A percentile compares a stretch with the other conserved stretches of the same genome.
phyloP scores from a whole-genome alignment of 2,329 filamentous ascomycete species.

The Cercospora brassicicola region DNA sequence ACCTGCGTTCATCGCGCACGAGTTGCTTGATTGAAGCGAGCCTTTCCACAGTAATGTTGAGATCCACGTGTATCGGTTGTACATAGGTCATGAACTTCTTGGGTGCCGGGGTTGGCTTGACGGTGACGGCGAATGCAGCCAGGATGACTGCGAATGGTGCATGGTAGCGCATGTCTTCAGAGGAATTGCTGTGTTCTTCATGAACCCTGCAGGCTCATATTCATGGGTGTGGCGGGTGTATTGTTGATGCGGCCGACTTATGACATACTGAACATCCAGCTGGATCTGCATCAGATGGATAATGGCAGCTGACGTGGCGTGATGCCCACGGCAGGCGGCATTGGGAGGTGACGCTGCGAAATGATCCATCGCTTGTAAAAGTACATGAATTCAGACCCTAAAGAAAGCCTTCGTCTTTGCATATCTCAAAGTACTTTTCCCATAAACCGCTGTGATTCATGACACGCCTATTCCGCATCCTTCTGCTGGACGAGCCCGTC shows the following conservation, averaged over 20 bases:
- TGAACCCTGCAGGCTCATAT: background rate
- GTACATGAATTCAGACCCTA: conserved; percentile 18
- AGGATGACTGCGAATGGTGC: background rate
- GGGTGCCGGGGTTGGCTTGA: background rate
- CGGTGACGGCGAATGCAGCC: background rate
- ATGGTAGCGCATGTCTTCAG: background rate
- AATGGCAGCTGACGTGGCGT: background rate
- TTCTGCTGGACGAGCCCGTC: conserved; percentile 39
- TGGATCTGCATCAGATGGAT: background rate
- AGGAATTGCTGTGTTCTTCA: background rate
- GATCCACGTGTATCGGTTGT: background rate
- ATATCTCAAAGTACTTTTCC: conserved; percentile 6
- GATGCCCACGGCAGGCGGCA: background rate
- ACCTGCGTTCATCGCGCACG: background rate
- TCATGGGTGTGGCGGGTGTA: background rate
- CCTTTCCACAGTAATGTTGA: background rate
- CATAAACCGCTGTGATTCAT: background rate
- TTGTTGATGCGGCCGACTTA: background rate
- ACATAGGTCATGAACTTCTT: background rate
- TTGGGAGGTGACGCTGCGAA: background rate
- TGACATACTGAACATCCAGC: background rate
- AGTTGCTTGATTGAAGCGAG: background rate
- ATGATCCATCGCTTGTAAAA: conserved; percentile 16
- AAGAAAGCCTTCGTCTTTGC: conserved; percentile 15
- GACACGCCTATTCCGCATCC: conserved; percentile 15